Base-by-base conservation (phyloP, 2,329 filamentous ascomycete genomes). In the Ramularia collo-cygni region DNA sequence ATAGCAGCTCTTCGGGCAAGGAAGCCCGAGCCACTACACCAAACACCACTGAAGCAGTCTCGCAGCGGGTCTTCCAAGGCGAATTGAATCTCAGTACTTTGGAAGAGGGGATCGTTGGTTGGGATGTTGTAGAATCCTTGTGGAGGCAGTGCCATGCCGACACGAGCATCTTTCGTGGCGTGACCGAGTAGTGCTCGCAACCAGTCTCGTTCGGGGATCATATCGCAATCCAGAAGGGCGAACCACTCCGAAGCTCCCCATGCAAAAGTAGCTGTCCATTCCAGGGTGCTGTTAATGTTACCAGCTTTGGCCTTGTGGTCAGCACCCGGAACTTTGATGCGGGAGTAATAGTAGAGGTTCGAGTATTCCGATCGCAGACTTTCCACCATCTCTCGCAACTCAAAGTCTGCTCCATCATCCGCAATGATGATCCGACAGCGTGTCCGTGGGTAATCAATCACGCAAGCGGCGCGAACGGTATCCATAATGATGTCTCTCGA, bases 191-290 rank as follows among this genome's bases (percentile, higher is more conserved):
- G 17, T 16, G 17, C 29, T 28, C 76, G 72, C 12, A 81, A 66
- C 76, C 76, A 81, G 34, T 74, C 62, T 38, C 64, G 65, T 55
- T 79, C 75, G 4, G 76, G 75, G 56, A 81, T 81, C 79, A 83
- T 82, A 55, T 83, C 79, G 14, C 77, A 78, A 54, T 83, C 79
- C 28, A 83, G 63, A 26, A 74, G 74, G n/a, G 76, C 77, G 55
- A 81, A 55, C 68, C 80, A 50, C 75, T 9, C 76, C 70, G 14
- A 77, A 15, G 32, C 28, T 14, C 8, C 8, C 32, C 32, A 29
- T 37, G 35, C 35, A n/a, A n/a, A 2, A 9, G 9, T 3, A 9
- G 13, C 21, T 4, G 33, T 41, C 3, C 38, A 17, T 2, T 24
- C n/a, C n/a, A 46, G 37, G 16, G 43, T 43, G 24, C 21, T 19